A percentile compares a stretch with the other conserved stretches of the same genome.
Evolutionary conservation across 306 rosid genomes (phyloP).

Genomic region (Vigna mungo): DNA sequence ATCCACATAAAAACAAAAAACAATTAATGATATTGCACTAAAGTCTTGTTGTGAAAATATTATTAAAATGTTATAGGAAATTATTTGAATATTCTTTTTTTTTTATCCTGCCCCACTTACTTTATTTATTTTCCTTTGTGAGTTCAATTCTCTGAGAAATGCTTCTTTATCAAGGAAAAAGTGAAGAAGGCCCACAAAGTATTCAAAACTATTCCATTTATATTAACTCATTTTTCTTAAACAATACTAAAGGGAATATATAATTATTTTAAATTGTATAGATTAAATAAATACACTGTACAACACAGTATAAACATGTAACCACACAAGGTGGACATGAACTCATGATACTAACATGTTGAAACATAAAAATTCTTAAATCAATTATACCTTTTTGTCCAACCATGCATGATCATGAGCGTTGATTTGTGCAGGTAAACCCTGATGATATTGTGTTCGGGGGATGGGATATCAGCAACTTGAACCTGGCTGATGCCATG

Average conservation of each 20-base stretch:
- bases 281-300: no score
- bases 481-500: slow-evolving; percentile 97
- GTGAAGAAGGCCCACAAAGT: background rate
- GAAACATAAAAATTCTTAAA: background rate
- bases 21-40: no score
- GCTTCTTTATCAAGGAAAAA: background rate
- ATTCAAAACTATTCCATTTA: background rate
- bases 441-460: slow-evolving; percentile 96
- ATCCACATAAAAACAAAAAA: no score
- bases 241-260: no score
- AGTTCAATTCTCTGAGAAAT: background rate
- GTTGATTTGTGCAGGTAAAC: slow-evolving; percentile 64
- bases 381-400: background rate
- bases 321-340: background rate
- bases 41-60: no score
- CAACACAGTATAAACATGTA: background rate
- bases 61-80: background rate
- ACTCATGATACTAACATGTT: background rate
- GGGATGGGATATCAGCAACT: slow-evolving; percentile 95
- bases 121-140: background rate
- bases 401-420: background rate
- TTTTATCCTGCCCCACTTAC: background rate
- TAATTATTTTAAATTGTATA: no score
- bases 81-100: background rate
- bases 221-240: no score